Percentiles rank a stretch among this genome's conserved stretches.
Evolutionary conservation across 768 basidiomycete species (phyloP).

Genomic region (Naematelia encephala): DNA sequence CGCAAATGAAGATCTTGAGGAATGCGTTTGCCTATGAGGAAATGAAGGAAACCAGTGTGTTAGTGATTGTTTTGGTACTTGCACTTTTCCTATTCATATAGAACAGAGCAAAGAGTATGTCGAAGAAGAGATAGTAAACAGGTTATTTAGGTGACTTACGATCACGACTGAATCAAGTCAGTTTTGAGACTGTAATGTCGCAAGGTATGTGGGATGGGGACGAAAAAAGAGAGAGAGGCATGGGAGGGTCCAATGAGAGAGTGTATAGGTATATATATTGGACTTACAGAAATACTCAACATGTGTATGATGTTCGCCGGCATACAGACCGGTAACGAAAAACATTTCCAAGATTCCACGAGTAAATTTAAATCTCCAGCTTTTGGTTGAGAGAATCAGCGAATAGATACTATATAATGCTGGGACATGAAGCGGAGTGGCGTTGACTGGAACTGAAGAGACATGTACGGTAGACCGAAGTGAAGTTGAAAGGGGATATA

Average conservation of each 20-base stretch:
- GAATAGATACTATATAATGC: neutral
- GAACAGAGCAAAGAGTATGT: too few species aligned
- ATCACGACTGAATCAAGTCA: too few species aligned
- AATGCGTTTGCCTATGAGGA: constrained; percentile 26
- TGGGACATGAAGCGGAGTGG: neutral
- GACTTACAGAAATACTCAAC: constrained; percentile 40
- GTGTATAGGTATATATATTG: constrained; percentile 1
- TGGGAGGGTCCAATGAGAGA: neutral
- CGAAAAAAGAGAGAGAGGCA: neutral
- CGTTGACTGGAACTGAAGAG: too few species aligned
- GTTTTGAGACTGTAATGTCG: too few species aligned
- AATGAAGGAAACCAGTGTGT: too few species aligned
- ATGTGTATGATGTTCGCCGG: constrained; percentile 10
- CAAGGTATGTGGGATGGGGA: too few species aligned
- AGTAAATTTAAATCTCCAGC: neutral
- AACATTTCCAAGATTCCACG: constrained; percentile 11
- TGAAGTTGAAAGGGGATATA: neutral
- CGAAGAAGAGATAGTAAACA: too few species aligned
- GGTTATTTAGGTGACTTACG: too few species aligned
- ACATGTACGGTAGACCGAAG: too few species aligned
- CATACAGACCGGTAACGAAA: constrained; percentile 24
- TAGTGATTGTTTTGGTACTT: too few species aligned
- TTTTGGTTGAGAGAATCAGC: neutral
- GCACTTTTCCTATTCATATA: too few species aligned
- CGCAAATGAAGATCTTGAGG: constrained; percentile 41